Conservation (phyloP, 306 rosid species). For the Sesbania bispinosa region DNA sequence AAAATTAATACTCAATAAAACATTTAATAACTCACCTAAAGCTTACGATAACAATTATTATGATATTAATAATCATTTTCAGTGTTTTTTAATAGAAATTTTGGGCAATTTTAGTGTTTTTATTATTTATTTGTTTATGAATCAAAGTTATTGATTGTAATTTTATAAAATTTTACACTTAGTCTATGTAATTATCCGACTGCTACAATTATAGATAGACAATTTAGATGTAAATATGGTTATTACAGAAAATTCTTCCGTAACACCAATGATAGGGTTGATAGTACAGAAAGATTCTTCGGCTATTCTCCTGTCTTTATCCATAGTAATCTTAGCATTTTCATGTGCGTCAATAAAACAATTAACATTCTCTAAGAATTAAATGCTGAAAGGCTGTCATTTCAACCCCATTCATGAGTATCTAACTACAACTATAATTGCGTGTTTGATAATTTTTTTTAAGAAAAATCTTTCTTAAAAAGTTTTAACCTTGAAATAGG, state of each 20-base stretch:
- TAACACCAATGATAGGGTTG: constrained; percentile 11
- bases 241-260: background rate
- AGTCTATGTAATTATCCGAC: no score
- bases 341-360: constrained; percentile 31
- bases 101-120: no score
- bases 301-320: constrained; percentile 23
- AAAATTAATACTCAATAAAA: no score
- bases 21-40: no score
- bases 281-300: constrained; percentile 32
- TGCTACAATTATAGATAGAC: no score
- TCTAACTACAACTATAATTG: background rate
- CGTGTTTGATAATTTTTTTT: background rate
- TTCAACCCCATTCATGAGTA: background rate
- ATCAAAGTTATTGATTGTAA: no score
- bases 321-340: constrained; percentile 19
- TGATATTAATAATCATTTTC: no score
- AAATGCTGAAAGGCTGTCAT: constrained; percentile 4
- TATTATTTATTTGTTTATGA: no score
- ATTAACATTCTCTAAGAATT: background rate
- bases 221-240: background rate
- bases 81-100: no score
- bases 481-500: background rate
- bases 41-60: no score
- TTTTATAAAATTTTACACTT: no score
- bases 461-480: background rate